A percentile compares a stretch with the other conserved stretches of the same genome.
Conservation (phyloP, 2,329 filamentous ascomycete genomes). For the Helicocarpus griseus region DNA sequence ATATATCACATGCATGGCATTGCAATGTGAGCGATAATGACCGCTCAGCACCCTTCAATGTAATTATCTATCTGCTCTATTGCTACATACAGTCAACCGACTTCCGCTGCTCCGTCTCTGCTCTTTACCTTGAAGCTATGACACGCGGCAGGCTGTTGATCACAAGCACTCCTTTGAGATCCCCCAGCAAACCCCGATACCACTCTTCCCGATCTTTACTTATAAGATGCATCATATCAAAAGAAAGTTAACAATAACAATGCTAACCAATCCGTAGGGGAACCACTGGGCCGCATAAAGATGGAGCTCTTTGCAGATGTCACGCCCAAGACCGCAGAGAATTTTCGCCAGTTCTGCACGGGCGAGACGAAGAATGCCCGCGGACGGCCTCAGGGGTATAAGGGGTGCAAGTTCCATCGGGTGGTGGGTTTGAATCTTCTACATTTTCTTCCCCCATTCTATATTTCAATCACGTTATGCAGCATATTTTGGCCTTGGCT, state of each 20-base stretch:
- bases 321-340: constrained; percentile 83
- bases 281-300: constrained; percentile 75
- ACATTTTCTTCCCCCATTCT: not conserved
- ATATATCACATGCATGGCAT: too few relatives aligned
- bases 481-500: not conserved
- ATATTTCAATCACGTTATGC: not conserved
- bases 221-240: too few relatives aligned
- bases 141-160: not conserved
- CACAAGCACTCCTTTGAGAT: not conserved
- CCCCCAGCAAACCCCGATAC: not conserved
- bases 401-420: constrained; percentile 86
- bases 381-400: constrained; percentile 82
- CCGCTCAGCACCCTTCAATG: too few relatives aligned
- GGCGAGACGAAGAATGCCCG: constrained; percentile 74
- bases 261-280: constrained; percentile 44
- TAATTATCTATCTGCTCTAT: not conserved
- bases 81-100: not conserved
- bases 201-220: too few relatives aligned
- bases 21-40: too few relatives aligned
- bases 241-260: too few relatives aligned
- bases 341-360: constrained; percentile 95
- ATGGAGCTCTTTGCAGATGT: constrained; percentile 83
- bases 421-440: constrained; percentile 51
- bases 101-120: not conserved
- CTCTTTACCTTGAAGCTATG: not conserved